These are phyloP conservation scores for Dactylellina leptospora DNA, from an alignment of 2,329 filamentous ascomycete species.

Conservation along the genomic window DNA sequence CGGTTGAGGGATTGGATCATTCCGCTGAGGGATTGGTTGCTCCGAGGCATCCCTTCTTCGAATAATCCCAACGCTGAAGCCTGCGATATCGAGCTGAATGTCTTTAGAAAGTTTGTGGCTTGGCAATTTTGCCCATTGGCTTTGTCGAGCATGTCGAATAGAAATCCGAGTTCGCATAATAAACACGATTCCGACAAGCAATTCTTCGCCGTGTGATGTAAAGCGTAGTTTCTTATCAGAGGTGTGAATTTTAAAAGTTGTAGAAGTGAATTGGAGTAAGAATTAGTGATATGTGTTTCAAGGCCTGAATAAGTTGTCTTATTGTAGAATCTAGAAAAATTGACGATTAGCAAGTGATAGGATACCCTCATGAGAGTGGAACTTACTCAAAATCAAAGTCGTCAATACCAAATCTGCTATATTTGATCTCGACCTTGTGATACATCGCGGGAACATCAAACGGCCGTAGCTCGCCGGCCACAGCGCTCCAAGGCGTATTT, in stretches of 20 bases:
- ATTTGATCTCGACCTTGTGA: conserved; percentile 95
- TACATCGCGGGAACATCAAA: conserved; percentile 85
- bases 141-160: conserved; percentile 98
- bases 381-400: conserved; percentile 94
- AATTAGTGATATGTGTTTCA: conserved; percentile 96
- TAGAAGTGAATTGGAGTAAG: conserved; percentile 90
- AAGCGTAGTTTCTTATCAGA: conserved; percentile 82
- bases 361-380: not conserved
- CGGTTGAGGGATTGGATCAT: conserved; percentile 88
- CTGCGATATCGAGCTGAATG: conserved; percentile 83
- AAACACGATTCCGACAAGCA: conserved; percentile 86
- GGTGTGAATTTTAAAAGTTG: conserved; percentile 93
- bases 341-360: conserved; percentile 6
- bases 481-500: conserved; percentile 74
- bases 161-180: conserved; percentile 90
- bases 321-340: conserved; percentile 82
- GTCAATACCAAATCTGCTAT: conserved; percentile 98
- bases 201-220: conserved; percentile 85
- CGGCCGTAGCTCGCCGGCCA: conserved; percentile 63
- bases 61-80: conserved; percentile 79
- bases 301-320: conserved; percentile 89
- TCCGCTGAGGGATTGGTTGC: conserved; percentile 75
- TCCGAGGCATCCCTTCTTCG: conserved; percentile 75
- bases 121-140: conserved; percentile 93
- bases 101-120: conserved; percentile 91